Evolutionary conservation across 371 early-diverging fungal species (phyloP), one percentile per base, ranked within the genome.

Genomic region (Saksenaea oblongispora): DNA sequence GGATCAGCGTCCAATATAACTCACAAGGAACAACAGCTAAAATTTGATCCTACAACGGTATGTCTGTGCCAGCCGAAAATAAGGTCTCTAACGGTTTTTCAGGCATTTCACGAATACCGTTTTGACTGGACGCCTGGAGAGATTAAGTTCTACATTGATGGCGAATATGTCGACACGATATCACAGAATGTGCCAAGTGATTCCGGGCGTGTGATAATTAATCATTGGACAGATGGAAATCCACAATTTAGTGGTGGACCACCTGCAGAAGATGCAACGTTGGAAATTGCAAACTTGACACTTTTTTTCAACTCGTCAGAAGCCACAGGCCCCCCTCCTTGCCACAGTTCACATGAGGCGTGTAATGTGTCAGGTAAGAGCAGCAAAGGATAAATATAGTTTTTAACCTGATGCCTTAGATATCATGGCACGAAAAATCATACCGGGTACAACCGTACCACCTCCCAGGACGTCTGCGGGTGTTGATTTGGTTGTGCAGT

Each of bases 181-280:
- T 75, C 62, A 3, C 66, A 68, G 8, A 74, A 70, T 53, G 64
- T 78, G 3, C 82, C 82, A 7, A 18, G 56, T 15, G 24, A 59
- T 34, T 78, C 79, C 9, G 82, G 79, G 13, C 58, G 74, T 34
- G 56, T 78, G 8, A 27, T 77, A 15, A 15, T 82, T 11, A 79
- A 79, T 56, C 77, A 79, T 55, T 82, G 82, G 79, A 71, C 78
- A 15, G 78, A 82, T 56, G 79, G 82, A 8, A 76, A 82, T 18
- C 76, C 79, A 13, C 61, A 66, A 11, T 82, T 68, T 35, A 73
- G 77, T 56, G 74, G 71, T 15, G 71, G 65, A 1, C 76, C 76
- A 7, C 70, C 73, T 13, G 17, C 47, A 0, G 47, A 67, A 57
- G 54, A 75, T 51, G 70, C 76, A 13, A 44, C 64, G 1, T 41